phyloP scores from a whole-genome alignment of 345 rosid species.

The Eucalyptus guilfoylei region DNA sequence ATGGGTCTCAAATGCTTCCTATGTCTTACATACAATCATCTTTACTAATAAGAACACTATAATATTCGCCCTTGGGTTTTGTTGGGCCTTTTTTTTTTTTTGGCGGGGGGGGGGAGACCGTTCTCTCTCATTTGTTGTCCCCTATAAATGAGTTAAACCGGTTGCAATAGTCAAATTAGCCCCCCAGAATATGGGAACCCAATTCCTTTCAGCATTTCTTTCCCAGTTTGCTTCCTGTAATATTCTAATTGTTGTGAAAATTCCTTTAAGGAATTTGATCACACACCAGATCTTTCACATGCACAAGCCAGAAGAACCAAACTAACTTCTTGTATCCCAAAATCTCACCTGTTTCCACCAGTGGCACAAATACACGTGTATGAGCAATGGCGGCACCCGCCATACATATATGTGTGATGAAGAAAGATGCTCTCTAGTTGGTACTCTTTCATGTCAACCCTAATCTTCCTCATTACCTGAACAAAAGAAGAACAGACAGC shows the following conservation, averaged over 20 bases:
- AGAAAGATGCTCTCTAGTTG: slow-evolving; percentile 93
- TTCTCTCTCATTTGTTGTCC: not conserved
- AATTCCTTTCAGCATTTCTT: not conserved
- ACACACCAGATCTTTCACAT: not conserved
- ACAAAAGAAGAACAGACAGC: not conserved
- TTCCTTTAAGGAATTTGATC: not conserved
- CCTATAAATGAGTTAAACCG: not conserved
- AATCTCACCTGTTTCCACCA: slow-evolving; percentile 72
- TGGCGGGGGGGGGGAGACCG: fast-evolving
- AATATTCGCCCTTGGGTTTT: not conserved
- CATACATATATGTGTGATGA: slow-evolving; percentile 88
- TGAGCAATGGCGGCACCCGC: slow-evolving; percentile 94
- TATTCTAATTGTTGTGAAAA: not conserved
- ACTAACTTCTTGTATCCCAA: not conserved
- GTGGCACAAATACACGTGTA: slow-evolving; percentile 96
- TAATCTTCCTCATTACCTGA: slow-evolving; percentile 74
- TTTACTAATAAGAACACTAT: not conserved
- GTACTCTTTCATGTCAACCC: slow-evolving; percentile 72
- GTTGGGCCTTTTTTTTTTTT: not conserved
- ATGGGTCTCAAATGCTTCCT: not conserved
- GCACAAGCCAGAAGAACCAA: not conserved
- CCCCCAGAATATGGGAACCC: not conserved
- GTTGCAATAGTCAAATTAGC: not conserved
- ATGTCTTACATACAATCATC: not conserved
- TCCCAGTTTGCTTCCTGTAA: not conserved